Conservation (phyloP, 805 yeast species). For the Yarrowia deformans region DNA sequence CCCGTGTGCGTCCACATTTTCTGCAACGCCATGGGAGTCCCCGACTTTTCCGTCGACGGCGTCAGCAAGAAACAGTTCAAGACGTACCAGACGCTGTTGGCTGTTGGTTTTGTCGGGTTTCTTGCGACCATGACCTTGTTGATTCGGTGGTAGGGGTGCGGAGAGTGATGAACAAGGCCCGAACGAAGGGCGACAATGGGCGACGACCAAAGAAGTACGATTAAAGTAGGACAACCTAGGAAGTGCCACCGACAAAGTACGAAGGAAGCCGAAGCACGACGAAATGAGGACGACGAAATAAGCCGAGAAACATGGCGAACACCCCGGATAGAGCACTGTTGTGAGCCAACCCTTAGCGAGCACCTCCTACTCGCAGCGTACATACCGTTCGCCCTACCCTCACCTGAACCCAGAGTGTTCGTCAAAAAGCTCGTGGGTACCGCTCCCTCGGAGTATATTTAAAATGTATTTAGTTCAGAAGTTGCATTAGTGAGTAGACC, state of each 20-base stretch:
- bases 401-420: constrained; percentile 13
- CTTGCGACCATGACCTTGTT: constrained; percentile 15
- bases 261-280: too few species aligned
- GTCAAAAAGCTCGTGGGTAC: constrained; percentile 12
- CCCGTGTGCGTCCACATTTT: constrained; percentile 65
- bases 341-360: too few species aligned
- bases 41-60: constrained; percentile 49
- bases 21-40: constrained; percentile 78
- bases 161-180: too few species aligned
- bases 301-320: too few species aligned
- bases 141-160: neutral
- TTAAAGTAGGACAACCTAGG: too few species aligned
- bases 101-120: constrained; percentile 57
- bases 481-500: constrained; percentile 13
- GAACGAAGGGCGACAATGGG: too few species aligned
- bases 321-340: too few species aligned
- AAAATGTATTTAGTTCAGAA: constrained; percentile 17
- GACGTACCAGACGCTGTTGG: constrained; percentile 49
- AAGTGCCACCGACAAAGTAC: too few species aligned
- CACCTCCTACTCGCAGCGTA: too few species aligned
- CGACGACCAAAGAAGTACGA: too few species aligned
- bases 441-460: constrained; percentile 18
- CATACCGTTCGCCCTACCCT: neutral
- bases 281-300: too few species aligned
- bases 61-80: constrained; percentile 42